Conservation (phyloP, 2,329 filamentous ascomycete genomes). For the Beauveria sp. region DNA sequence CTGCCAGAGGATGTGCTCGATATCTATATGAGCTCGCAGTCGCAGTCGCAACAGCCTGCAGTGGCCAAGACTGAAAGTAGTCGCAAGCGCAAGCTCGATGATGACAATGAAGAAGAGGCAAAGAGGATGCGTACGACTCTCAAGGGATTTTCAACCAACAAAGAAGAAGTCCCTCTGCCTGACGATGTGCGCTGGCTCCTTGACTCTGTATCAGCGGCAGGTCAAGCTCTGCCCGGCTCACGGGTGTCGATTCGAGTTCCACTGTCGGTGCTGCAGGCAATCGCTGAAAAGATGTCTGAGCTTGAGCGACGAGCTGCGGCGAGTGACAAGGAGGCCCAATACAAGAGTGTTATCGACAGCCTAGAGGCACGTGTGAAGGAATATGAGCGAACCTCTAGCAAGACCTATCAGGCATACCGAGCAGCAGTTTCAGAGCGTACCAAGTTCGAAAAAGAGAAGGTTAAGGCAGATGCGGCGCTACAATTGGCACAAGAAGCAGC, state of each 20-base stretch:
- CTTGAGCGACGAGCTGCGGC: slow-evolving; percentile 20
- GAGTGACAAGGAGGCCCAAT: slow-evolving; percentile 25
- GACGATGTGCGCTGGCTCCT: slow-evolving; percentile 25
- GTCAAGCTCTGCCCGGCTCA: slow-evolving; percentile 12
- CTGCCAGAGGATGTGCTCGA: slow-evolving; percentile 44
- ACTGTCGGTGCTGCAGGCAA: slow-evolving; percentile 27
- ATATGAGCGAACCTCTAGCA: slow-evolving; percentile 34
- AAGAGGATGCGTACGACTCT: slow-evolving; percentile 23
- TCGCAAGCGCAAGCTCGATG: slow-evolving; percentile 40
- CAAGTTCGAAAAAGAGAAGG: slow-evolving; percentile 37
- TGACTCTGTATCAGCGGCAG: slow-evolving; percentile 14
- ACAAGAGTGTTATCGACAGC: slow-evolving; percentile 33
- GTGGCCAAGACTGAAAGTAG: slow-evolving; percentile 18
- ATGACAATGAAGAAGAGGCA: slow-evolving; percentile 25
- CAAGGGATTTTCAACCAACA: slow-evolving; percentile 15
- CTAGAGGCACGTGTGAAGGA: slow-evolving; percentile 40
- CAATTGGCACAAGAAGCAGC: slow-evolving; percentile 20
- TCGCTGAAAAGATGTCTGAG: slow-evolving; percentile 29
- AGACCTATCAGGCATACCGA: slow-evolving; percentile 40
- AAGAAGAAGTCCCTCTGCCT: slow-evolving; percentile 24
- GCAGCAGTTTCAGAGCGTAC: slow-evolving; percentile 44
- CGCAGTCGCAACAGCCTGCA: slow-evolving; percentile 22
- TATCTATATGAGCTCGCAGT: slow-evolving; percentile 33
- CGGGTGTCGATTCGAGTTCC: slow-evolving; percentile 21
- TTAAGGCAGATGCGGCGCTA: slow-evolving; percentile 28